A percentile compares a stretch with the other conserved stretches of the same genome.
These are phyloP conservation scores for Multifurca ochricompacta DNA, from an alignment of 768 basidiomycete species.

Conservation along the genomic window DNA sequence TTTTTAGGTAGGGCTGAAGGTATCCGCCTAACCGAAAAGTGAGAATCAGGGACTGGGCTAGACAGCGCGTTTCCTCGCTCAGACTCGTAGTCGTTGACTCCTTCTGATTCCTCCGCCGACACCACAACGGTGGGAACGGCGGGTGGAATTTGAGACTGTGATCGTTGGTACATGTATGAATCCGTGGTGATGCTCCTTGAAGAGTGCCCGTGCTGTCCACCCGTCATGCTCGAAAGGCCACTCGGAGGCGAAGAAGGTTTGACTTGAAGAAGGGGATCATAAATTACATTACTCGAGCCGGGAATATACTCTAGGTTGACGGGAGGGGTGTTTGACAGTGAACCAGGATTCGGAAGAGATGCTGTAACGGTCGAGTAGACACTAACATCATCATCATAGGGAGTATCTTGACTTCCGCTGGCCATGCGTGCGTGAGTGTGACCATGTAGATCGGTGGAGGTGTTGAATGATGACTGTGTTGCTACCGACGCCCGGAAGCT, in stretches of 20 bases:
- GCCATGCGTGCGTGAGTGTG: slow-evolving; percentile 15
- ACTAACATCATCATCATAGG: slow-evolving; percentile 34
- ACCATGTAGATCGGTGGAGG: slow-evolving; percentile 7
- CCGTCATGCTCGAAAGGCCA: background rate
- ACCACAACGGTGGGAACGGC: slow-evolving; percentile 47
- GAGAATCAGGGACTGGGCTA: slow-evolving; percentile 21
- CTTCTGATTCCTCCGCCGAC: slow-evolving; percentile 33
- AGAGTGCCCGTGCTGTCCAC: background rate
- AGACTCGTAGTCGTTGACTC: background rate
- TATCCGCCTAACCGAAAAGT: slow-evolving; percentile 27
- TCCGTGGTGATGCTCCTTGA: slow-evolving; percentile 11
- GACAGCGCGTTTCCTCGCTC: slow-evolving; percentile 14
- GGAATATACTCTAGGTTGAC: background rate
- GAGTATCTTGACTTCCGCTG: slow-evolving; percentile 12
- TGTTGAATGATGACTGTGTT: slow-evolving; percentile 29
- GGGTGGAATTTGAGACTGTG: slow-evolving; percentile 10
- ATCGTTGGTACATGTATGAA: slow-evolving; percentile 19
- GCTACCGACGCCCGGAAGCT: slow-evolving; percentile 38
- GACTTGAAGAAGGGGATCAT: background rate
- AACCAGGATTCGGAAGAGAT: slow-evolving; percentile 31
- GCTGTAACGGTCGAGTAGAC: slow-evolving; percentile 33
- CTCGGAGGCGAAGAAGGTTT: background rate
- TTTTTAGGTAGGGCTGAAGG: slow-evolving; percentile 39
- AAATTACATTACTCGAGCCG: background rate
- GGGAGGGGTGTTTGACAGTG: background rate